A percentile compares a stretch with the other conserved stretches of the same genome.
phyloP scores from a whole-genome alignment of 768 basidiomycete genomes.

The Chalciporus sphaerocephalus region DNA sequence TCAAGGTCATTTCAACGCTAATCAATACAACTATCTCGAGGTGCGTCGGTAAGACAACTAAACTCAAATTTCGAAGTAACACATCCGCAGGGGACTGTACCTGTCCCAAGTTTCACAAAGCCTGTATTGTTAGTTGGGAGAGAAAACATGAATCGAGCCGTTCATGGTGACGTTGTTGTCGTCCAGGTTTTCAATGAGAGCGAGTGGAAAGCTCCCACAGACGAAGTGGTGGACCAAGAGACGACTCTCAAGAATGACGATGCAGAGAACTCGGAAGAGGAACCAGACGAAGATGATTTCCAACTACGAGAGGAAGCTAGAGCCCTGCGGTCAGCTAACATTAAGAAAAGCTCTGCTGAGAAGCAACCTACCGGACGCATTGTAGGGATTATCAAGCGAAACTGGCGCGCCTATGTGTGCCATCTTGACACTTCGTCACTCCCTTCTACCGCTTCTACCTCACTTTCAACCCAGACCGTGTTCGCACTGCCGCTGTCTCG shows the following conservation, averaged over 20 bases:
- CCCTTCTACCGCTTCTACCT: constrained; percentile 70
- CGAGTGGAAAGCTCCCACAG: constrained; percentile 89
- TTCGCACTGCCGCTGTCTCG: constrained; percentile 93
- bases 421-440: constrained; percentile 91
- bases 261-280: constrained; percentile 68
- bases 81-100: constrained; percentile 67
- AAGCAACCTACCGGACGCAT: constrained; percentile 89
- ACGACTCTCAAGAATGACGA: constrained; percentile 85
- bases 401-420: constrained; percentile 95
- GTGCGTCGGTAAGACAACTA: constrained; percentile 33
- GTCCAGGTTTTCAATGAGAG: constrained; percentile 82
- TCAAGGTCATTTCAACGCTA: constrained; percentile 94
- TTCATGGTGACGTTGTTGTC: constrained; percentile 89
- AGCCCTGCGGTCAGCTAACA: constrained; percentile 25
- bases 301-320: constrained; percentile 43
- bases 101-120: constrained; percentile 66
- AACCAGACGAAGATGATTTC: constrained; percentile 40
- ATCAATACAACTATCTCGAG: constrained; percentile 94
- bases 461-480: constrained; percentile 82
- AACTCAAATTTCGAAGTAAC: neutral
- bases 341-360: constrained; percentile 39
- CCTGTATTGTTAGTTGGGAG: constrained; percentile 82
- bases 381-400: constrained; percentile 89
- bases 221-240: constrained; percentile 94
- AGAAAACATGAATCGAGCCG: constrained; percentile 93